These are phyloP conservation scores for Prinsepia uniflora DNA, from an alignment of 306 rosid species.

Conservation along the genomic window DNA sequence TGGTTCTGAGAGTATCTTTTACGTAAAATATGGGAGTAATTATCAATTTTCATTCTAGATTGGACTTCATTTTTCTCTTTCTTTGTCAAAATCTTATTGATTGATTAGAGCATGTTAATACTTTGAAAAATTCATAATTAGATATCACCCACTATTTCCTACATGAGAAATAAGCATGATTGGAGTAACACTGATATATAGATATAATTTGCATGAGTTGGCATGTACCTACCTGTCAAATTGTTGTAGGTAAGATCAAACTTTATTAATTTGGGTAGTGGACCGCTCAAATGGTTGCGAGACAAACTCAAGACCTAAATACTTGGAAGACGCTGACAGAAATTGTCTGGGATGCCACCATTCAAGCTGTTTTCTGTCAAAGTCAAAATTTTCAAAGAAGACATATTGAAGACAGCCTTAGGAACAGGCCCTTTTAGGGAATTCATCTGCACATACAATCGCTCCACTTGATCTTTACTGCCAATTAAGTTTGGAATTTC, in stretches of 20 bases:
- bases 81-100: too few relatives aligned
- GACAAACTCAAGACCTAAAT: constrained; percentile 1
- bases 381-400: neutral
- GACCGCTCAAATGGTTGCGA: neutral
- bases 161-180: too few relatives aligned
- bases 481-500: neutral
- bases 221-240: constrained; percentile 24
- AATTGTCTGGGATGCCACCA: neutral
- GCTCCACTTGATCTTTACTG: too few relatives aligned
- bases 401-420: constrained; percentile 9
- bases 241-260: neutral
- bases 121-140: neutral
- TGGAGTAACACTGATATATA: neutral
- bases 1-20: too few relatives aligned
- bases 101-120: neutral
- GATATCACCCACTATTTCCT: too few relatives aligned
- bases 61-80: too few relatives aligned
- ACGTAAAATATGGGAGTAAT: too few relatives aligned
- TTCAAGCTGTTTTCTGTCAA: neutral
- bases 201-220: neutral
- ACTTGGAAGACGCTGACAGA: constrained; percentile 13
- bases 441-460: neutral
- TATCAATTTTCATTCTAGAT: too few relatives aligned
- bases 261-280: constrained; percentile 14
- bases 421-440: neutral